Evolutionary conservation across 352 stramenopile genomes (phyloP).

Genomic region (Phytophthora fragariae): DNA sequence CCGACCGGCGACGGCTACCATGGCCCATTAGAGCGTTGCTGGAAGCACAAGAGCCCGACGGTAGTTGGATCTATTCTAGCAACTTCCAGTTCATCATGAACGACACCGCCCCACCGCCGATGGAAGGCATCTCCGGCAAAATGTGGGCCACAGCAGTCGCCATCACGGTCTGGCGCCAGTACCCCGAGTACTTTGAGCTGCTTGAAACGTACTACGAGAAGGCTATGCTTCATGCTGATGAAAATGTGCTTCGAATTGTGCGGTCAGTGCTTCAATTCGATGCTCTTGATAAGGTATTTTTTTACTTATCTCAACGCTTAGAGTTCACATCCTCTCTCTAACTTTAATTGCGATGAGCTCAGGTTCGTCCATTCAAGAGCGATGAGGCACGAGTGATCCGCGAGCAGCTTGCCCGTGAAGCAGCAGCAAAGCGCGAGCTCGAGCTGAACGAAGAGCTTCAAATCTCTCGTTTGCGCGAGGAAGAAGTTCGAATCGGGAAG

Average conservation of each 20-base stretch:
- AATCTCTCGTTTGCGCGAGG: constrained; percentile 34
- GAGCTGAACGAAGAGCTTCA: constrained; percentile 57
- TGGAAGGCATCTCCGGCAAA: constrained; percentile 57
- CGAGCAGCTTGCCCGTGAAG: constrained; percentile 52
- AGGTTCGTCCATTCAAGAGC: constrained; percentile 72
- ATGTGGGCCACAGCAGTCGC: constrained; percentile 71
- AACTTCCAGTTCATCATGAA: constrained; percentile 69
- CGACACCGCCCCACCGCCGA: constrained; percentile 45
- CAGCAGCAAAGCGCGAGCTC: constrained; percentile 49
- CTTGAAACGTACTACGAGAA: constrained; percentile 64
- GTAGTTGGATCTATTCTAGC: constrained; percentile 68
- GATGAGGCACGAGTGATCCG: constrained; percentile 56
- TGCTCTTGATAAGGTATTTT: constrained; percentile 42
- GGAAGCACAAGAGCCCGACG: constrained; percentile 62
- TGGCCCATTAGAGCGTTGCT: constrained; percentile 51
- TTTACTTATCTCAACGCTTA: background rate
- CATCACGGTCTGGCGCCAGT: constrained; percentile 63
- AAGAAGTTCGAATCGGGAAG: constrained; percentile 47
- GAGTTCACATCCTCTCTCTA: background rate
- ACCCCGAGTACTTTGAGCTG: constrained; percentile 65
- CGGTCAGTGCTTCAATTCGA: constrained; percentile 52
- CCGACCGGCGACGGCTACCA: constrained; percentile 42
- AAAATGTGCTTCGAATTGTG: constrained; percentile 58
- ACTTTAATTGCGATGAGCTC: constrained; percentile 1
- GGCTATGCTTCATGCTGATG: constrained; percentile 69